Conservation (phyloP, 2,329 filamentous ascomycete species). For the Ascocoryne sarcoides region DNA sequence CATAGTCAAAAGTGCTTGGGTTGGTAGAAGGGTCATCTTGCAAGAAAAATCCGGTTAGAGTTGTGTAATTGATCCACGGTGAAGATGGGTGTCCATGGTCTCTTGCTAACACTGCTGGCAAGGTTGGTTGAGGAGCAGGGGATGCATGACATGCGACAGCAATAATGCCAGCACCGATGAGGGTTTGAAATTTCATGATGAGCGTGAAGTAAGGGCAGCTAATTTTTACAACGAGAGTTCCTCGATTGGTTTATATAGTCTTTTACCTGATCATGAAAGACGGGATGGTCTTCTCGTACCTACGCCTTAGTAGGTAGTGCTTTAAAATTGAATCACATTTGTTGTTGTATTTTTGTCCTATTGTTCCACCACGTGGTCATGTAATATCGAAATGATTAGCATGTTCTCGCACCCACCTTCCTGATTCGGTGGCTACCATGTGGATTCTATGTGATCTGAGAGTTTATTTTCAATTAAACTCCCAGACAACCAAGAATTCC, state of each 20-base stretch:
- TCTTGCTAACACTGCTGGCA: slow-evolving; percentile 1
- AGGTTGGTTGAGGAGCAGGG: slow-evolving; percentile 2
- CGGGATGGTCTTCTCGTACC: neutral
- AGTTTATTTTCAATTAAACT: too few relatives aligned
- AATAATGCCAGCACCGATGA: neutral
- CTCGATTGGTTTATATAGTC: neutral
- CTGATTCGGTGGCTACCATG: too few relatives aligned
- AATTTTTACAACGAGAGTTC: too few relatives aligned
- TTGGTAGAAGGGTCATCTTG: slow-evolving; percentile 52
- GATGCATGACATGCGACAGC: neutral
- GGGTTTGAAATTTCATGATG: neutral
- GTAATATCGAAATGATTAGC: too few relatives aligned
- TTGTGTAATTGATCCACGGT: slow-evolving; percentile 44
- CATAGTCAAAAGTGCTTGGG: slow-evolving; percentile 53
- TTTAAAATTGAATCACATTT: neutral
- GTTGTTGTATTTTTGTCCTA: neutral
- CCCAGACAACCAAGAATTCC: too few relatives aligned
- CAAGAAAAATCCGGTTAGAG: slow-evolving; percentile 53
- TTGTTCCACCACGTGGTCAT: slow-evolving; percentile 1
- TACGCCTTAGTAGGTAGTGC: neutral
- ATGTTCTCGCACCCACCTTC: too few relatives aligned
- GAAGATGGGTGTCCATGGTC: neutral
- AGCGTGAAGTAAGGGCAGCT: neutral
- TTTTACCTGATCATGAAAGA: neutral
- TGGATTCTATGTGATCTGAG: too few relatives aligned